Percentiles rank a stretch among this genome's conserved stretches.
These are phyloP conservation scores for Candida peoriensis DNA, from an alignment of 805 yeast genomes.

Conservation along the genomic window DNA sequence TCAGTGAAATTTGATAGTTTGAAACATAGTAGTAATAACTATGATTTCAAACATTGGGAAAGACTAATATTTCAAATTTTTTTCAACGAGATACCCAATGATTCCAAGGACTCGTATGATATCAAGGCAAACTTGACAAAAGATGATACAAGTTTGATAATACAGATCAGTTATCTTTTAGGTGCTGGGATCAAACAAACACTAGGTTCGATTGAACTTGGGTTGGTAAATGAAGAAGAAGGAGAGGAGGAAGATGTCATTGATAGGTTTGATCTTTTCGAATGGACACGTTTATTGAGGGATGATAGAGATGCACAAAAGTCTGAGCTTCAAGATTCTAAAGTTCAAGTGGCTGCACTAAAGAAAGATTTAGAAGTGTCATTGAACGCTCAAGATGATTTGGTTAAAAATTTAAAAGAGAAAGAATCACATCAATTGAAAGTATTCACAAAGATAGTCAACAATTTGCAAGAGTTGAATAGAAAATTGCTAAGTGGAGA, in stretches of 20 bases:
- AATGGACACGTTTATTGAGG: slow-evolving; percentile 14
- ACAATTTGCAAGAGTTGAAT: slow-evolving; percentile 18
- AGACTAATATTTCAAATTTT: slow-evolving; percentile 7
- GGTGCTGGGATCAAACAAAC: slow-evolving; percentile 11
- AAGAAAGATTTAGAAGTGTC: slow-evolving; percentile 1
- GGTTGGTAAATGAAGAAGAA: slow-evolving; percentile 1
- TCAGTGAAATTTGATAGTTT: background rate
- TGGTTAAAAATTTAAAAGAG: slow-evolving; percentile 4
- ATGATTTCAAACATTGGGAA: slow-evolving; percentile 9
- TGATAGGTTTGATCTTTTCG: slow-evolving; percentile 16
- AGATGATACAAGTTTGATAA: background rate
- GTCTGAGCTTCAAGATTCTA: background rate
- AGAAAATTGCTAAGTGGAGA: slow-evolving; percentile 15
- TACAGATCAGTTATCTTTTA: slow-evolving; percentile 2
- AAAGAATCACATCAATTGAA: slow-evolving; percentile 13
- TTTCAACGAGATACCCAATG: slow-evolving; percentile 5
- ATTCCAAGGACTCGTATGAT: background rate
- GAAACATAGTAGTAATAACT: slow-evolving; percentile 4
- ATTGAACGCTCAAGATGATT: slow-evolving; percentile 8
- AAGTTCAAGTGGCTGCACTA: slow-evolving; percentile 2
- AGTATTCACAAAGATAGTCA: slow-evolving; percentile 18
- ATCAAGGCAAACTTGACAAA: background rate
- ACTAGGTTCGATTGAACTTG: slow-evolving; percentile 10
- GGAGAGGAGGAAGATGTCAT: slow-evolving; percentile 5
- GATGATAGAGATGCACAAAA: slow-evolving; percentile 3